phyloP scores from a whole-genome alignment of 208 protist species.

The Crithidia thermophila region DNA sequence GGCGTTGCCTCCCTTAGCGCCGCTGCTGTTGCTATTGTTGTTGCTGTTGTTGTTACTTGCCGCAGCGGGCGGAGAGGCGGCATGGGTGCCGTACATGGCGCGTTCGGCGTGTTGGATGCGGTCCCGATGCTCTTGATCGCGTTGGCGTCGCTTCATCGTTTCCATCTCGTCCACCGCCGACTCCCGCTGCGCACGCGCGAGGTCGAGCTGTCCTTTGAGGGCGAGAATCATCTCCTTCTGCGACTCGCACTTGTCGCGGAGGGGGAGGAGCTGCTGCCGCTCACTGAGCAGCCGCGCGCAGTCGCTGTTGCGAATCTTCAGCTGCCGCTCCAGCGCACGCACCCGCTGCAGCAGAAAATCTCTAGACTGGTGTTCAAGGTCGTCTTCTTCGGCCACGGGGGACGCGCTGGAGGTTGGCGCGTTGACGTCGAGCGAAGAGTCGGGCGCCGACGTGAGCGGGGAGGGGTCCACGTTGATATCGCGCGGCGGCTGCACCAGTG shows the following conservation, averaged over 20 bases:
- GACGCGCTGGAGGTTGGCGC: neutral
- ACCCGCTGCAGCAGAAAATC: constrained; percentile 63
- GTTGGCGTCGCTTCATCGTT: constrained; percentile 32
- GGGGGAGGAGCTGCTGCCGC: constrained; percentile 34
- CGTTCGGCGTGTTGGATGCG: constrained; percentile 30
- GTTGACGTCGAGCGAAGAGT: neutral
- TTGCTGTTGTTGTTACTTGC: neutral
- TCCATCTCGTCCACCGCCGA: constrained; percentile 53
- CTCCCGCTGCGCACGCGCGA: constrained; percentile 40
- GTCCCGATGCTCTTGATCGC: constrained; percentile 50
- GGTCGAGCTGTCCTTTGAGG: constrained; percentile 41
- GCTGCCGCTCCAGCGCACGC: constrained; percentile 55
- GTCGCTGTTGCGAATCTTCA: constrained; percentile 63
- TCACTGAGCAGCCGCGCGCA: constrained; percentile 59
- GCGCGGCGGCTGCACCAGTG: neutral
- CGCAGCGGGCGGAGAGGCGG: neutral
- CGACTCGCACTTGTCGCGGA: constrained; percentile 59
- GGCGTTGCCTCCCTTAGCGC: neutral
- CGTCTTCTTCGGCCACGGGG: neutral
- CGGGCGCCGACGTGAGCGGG: neutral
- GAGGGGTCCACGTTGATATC: constrained; percentile 1
- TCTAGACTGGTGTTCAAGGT: constrained; percentile 46
- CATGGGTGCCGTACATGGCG: constrained; percentile 16
- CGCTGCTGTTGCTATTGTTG: neutral
- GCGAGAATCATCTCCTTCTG: constrained; percentile 61